Conservation (phyloP, 1,284 basidiomycete species). For the Porogramme epimiltina region DNA sequence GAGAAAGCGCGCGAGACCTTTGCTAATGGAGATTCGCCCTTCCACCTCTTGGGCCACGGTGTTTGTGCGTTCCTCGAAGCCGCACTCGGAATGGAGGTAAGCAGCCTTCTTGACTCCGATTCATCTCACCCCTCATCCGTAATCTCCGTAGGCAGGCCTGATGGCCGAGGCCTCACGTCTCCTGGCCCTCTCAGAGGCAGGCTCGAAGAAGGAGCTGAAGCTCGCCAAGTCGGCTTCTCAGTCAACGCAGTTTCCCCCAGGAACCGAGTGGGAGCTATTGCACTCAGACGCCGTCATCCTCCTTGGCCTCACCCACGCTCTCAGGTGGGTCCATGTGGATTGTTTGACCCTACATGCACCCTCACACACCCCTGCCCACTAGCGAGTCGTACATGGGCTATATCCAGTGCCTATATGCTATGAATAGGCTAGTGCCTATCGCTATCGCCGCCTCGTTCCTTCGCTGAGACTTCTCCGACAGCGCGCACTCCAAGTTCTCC, state of each 20-base stretch:
- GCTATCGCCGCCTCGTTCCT: neutral
- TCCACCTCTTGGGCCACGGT: constrained; percentile 73
- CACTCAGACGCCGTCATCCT: constrained; percentile 72
- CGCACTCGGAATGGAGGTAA: constrained; percentile 80
- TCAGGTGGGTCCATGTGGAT: constrained; percentile 48
- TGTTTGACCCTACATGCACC: neutral
- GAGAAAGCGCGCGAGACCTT: constrained; percentile 54
- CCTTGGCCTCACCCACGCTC: constrained; percentile 66
- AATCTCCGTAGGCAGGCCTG: constrained; percentile 40
- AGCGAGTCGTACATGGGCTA: constrained; percentile 82
- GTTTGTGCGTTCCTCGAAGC: constrained; percentile 75
- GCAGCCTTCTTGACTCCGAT: constrained; percentile 15
- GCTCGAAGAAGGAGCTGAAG: constrained; percentile 57
- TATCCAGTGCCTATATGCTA: constrained; percentile 72
- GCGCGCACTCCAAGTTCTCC: constrained; percentile 73
- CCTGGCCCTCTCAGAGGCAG: constrained; percentile 60
- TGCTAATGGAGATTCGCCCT: constrained; percentile 53
- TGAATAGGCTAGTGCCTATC: constrained; percentile 51
- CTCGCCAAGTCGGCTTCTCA: constrained; percentile 39
- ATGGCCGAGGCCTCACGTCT: constrained; percentile 60
- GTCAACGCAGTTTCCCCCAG: constrained; percentile 54
- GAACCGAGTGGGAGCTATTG: constrained; percentile 73
- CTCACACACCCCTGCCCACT: constrained; percentile 6
- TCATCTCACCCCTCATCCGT: constrained; percentile 6
- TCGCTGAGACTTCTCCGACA: constrained; percentile 28